phyloP scores from a whole-genome alignment of 1,284 basidiomycete species.

The Phellinidium pouzarii region DNA sequence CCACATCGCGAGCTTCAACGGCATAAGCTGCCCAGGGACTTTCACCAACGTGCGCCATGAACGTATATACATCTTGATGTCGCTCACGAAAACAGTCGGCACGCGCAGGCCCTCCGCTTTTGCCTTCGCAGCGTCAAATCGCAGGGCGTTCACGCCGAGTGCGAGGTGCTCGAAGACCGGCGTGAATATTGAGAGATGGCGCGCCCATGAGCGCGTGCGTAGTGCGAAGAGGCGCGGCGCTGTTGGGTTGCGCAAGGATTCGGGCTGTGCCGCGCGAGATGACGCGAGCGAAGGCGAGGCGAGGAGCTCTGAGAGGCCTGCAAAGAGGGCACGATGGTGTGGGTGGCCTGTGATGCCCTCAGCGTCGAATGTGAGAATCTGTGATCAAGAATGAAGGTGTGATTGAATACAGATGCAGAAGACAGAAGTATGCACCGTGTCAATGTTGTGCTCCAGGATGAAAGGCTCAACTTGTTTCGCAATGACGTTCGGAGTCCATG shows the following conservation, averaged over 20 bases:
- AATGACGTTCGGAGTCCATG: slow-evolving; percentile 9
- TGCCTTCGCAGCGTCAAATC: background rate
- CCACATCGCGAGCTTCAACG: background rate
- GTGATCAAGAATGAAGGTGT: background rate
- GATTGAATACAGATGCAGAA: background rate
- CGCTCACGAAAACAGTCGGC: slow-evolving; percentile 12
- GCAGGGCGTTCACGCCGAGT: slow-evolving; percentile 6
- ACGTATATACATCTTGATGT: slow-evolving; percentile 2
- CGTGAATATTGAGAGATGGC: slow-evolving; percentile 5
- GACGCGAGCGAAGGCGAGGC: slow-evolving; percentile 9
- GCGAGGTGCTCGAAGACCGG: slow-evolving; percentile 13
- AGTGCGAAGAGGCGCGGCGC: slow-evolving; percentile 14
- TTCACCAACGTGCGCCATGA: slow-evolving; percentile 11
- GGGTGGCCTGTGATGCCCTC: slow-evolving; percentile 10
- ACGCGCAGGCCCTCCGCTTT: background rate
- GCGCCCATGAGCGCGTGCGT: background rate
- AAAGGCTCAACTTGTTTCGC: slow-evolving; percentile 10
- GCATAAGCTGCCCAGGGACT: background rate
- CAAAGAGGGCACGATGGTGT: slow-evolving; percentile 7
- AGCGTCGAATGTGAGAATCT: slow-evolving; percentile 18
- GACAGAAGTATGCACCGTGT: slow-evolving; percentile 11
- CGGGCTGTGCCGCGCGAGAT: background rate
- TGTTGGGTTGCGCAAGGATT: background rate
- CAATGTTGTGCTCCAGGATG: slow-evolving; percentile 14
- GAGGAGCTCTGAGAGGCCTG: slow-evolving; percentile 7